Base-by-base conservation (phyloP, 2,329 filamentous ascomycete species). In the Plenodomus tracheiphilus region DNA sequence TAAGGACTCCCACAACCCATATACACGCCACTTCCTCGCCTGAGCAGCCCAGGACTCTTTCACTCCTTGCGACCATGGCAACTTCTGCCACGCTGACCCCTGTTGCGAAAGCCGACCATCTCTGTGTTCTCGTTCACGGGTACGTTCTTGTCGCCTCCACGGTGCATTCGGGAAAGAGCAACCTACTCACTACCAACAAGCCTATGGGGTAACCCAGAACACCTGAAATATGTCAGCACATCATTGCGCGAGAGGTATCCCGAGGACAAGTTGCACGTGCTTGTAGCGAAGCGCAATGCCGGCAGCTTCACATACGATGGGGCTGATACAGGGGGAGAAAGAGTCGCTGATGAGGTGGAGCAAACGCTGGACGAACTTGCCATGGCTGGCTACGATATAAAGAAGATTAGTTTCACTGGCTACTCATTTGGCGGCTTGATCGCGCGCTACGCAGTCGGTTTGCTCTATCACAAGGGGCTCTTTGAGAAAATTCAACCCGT, bases 371-470 rank as follows among this genome's bases (percentile, higher is more conserved):
- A 78, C 20, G 72, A 76, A 22, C 61, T 85, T 25, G 79, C 82
- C 41, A 75, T 75, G 36, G 76, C 79, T 21, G 92, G 91, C 18
- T 83, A 87, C 58, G 81, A 83, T 36, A 87, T 97, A 64, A 86
- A 76, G 40, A 95, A 91, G 74, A 78, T 97, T 56, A 96, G 91
- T 69, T 79, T 97, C 35, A 81, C 93, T 37, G 93, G 93, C 34
- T 97, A 97, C 71, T 96, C 91, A 0, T 79, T 97, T 1, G 93
- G 93, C 39, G 93, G 93, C 0, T 77, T 97, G 6, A 85, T 97
- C 4, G 85, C 90, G 9, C 82, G 93, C 51, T 97, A 96, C 75
- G 88, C 89, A 2, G 81, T 96, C 47, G 93, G 93, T 0, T 75
- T 97, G 62, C 79, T 97, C 3, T 84, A 92, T 61, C 86, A 89